Conservation (phyloP, 2,329 filamentous ascomycete species). For the Pseudofabraea citricarpa region DNA sequence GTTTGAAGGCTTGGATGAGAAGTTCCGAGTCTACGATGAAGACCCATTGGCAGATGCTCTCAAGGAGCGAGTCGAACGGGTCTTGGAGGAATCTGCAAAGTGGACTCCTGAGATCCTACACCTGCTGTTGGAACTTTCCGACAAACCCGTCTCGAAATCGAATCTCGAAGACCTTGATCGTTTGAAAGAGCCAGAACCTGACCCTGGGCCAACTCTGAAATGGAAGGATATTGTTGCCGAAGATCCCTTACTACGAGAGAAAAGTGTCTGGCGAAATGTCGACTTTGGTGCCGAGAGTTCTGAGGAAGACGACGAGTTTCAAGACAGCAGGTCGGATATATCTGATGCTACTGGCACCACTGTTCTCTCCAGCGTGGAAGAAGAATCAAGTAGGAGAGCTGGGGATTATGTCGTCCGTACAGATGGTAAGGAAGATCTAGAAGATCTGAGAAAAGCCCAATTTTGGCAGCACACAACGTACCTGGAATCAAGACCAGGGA, state of each 20-base stretch:
- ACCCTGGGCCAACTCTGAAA: constrained; percentile 47
- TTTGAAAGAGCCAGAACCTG: constrained; percentile 40
- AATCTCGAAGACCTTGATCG: constrained; percentile 57
- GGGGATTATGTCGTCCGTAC: constrained; percentile 28
- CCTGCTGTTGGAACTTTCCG: constrained; percentile 74
- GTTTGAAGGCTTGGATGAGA: constrained; percentile 74
- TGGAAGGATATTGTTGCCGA: constrained; percentile 79
- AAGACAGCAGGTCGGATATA: constrained; percentile 28
- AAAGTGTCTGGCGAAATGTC: constrained; percentile 65
- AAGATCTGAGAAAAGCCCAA: constrained; percentile 37
- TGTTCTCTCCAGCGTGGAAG: constrained; percentile 25
- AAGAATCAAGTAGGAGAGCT: constrained; percentile 20
- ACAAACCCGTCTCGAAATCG: constrained; percentile 70
- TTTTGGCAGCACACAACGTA: constrained; percentile 37
- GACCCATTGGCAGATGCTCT: constrained; percentile 75
- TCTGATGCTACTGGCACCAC: constrained; percentile 30
- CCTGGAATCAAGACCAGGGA: constrained; percentile 22
- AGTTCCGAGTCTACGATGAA: constrained; percentile 74
- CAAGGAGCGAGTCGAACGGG: constrained; percentile 49
- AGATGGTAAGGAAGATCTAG: constrained; percentile 27
- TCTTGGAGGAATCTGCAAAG: constrained; percentile 49
- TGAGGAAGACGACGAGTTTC: constrained; percentile 40
- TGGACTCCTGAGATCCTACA: constrained; percentile 78
- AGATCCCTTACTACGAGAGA: constrained; percentile 66
- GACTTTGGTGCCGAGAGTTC: constrained; percentile 63